phyloP scores from a whole-genome alignment of 2,329 filamentous ascomycete genomes.

The Fusarium sp. region DNA sequence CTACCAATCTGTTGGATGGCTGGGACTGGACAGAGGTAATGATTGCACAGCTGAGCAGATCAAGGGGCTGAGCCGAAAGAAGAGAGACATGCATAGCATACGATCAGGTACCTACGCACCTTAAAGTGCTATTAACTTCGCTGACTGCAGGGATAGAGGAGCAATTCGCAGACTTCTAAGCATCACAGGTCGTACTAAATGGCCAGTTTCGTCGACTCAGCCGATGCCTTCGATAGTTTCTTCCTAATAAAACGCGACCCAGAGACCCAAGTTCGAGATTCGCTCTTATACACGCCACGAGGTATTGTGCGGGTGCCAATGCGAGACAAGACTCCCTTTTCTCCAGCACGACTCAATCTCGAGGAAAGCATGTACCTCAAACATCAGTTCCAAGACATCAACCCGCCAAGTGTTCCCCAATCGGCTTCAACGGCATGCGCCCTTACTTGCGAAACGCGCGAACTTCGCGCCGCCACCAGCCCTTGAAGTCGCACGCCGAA shows the following conservation, averaged over 20 bases:
- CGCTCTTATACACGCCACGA: not conserved
- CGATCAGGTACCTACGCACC: not conserved
- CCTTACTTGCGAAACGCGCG: slow-evolving; percentile 66
- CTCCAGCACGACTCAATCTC: slow-evolving; percentile 12
- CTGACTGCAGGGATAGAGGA: not conserved
- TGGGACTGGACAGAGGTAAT: not conserved
- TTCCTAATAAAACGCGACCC: not conserved
- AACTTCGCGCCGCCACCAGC: slow-evolving; percentile 80
- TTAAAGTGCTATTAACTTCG: not conserved
- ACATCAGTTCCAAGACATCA: slow-evolving; percentile 1
- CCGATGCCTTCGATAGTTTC: not conserved
- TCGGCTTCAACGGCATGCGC: not conserved
- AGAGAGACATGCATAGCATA: not conserved
- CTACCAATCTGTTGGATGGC: not conserved
- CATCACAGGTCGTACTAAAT: not conserved
- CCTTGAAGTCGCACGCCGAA: slow-evolving; percentile 77
- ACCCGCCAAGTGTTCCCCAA: not conserved
- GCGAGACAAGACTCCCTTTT: slow-evolving; percentile 27
- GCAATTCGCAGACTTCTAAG: not conserved
- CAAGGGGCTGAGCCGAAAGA: not conserved
- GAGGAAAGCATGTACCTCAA: slow-evolving; percentile 7
- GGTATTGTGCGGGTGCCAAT: not conserved
- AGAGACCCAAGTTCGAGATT: not conserved
- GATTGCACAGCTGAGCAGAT: not conserved
- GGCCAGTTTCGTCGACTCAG: not conserved